Conservation (phyloP, 108 stramenopile species). For the Nitzschia putrida region DNA sequence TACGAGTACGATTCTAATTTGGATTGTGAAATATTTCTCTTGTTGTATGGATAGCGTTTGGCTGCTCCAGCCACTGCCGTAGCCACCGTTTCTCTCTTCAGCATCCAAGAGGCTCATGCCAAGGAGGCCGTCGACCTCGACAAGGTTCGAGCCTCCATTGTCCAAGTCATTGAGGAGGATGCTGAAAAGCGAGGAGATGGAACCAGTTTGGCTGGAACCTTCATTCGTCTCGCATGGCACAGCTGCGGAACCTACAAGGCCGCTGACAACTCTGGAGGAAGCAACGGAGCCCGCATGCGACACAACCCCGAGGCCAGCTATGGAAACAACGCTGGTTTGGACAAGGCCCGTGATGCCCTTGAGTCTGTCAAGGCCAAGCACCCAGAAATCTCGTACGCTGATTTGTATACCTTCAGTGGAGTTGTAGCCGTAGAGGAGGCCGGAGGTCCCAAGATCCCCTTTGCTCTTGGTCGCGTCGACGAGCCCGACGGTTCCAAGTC, state of each 20-base stretch:
- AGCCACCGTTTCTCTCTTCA: slow-evolving; percentile 17
- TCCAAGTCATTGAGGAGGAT: slow-evolving; percentile 73
- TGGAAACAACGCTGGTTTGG: slow-evolving; percentile 72
- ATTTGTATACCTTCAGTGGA: slow-evolving; percentile 92
- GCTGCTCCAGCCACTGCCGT: slow-evolving; percentile 40
- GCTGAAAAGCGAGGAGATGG: slow-evolving; percentile 80
- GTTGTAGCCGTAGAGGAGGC: slow-evolving; percentile 65
- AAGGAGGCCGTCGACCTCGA: slow-evolving; percentile 60
- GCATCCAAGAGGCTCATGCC: slow-evolving; percentile 33
- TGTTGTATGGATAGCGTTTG: slow-evolving; percentile 20
- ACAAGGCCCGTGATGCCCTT: slow-evolving; percentile 63
- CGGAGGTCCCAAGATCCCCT: slow-evolving; percentile 85
- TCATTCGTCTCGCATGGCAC: slow-evolving; percentile 95
- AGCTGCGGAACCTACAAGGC: slow-evolving; percentile 85
- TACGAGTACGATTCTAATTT: no score
- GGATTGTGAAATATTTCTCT: no score
- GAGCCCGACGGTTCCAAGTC: slow-evolving; percentile 60
- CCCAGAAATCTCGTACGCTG: slow-evolving; percentile 89
- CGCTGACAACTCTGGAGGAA: slow-evolving; percentile 83
- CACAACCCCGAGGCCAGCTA: slow-evolving; percentile 82
- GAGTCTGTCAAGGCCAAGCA: slow-evolving; percentile 85
- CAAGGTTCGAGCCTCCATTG: slow-evolving; percentile 70
- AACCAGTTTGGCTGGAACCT: slow-evolving; percentile 70
- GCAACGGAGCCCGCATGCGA: slow-evolving; percentile 93
- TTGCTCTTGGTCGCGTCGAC: slow-evolving; percentile 73